Evolutionary conservation across 2,329 filamentous ascomycete genomes (phyloP).

Genomic region (Xylariaceae sp.): DNA sequence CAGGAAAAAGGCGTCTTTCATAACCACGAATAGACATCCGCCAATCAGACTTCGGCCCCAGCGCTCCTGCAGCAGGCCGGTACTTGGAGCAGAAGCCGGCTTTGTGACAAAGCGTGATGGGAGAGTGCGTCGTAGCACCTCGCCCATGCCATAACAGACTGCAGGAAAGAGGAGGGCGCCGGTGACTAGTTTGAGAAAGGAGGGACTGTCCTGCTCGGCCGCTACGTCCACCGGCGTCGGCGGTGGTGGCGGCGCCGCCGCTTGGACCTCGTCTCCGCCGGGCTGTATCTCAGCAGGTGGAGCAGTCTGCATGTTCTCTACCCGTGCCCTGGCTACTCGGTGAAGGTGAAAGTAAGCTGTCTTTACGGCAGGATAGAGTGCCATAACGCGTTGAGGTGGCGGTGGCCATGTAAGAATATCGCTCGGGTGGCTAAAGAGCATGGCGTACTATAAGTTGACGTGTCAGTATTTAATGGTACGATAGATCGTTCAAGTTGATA

Average conservation of each 20-base stretch:
- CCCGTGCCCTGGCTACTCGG: constrained; percentile 35
- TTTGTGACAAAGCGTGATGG: constrained; percentile 59
- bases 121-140: constrained; percentile 59
- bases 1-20: constrained; percentile 60
- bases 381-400: constrained; percentile 42
- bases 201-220: no score
- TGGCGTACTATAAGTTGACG: constrained; percentile 41
- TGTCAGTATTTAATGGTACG: constrained; percentile 3
- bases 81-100: constrained; percentile 24
- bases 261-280: constrained; percentile 14
- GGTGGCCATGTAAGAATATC: constrained; percentile 46
- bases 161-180: constrained; percentile 67
- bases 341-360: constrained; percentile 38
- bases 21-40: constrained; percentile 78
- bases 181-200: constrained; percentile 44
- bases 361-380: constrained; percentile 38
- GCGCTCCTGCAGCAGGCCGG: constrained; percentile 67
- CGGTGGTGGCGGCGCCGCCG: no score
- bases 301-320: constrained; percentile 40
- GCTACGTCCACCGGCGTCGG: no score
- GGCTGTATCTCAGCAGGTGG: no score
- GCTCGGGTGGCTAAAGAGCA: constrained; percentile 36
- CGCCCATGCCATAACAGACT: constrained; percentile 72
- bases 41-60: constrained; percentile 89
- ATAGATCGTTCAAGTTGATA: background rate